Conservation (phyloP, 2,329 filamentous ascomycete genomes). For the Hypoxylon sp. region DNA sequence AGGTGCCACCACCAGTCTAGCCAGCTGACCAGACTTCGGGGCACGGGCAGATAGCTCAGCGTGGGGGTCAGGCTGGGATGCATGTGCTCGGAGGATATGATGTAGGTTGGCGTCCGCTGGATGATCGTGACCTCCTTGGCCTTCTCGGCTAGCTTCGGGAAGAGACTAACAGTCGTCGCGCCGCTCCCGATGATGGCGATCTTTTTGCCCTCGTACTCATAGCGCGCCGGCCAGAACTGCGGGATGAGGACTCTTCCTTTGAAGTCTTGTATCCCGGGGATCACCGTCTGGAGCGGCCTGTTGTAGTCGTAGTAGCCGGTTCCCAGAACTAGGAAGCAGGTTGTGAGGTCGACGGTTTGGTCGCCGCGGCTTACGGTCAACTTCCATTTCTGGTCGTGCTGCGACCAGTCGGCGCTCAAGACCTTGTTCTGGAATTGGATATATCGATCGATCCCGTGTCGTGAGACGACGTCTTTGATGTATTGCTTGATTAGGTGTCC, state of each 20-base stretch:
- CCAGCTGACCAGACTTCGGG: constrained; percentile 48
- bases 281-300: constrained; percentile 64
- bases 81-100: too few relatives aligned
- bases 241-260: constrained; percentile 65
- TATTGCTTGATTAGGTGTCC: constrained; percentile 63
- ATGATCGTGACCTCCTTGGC: constrained; percentile 79
- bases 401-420: constrained; percentile 61
- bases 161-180: constrained; percentile 79
- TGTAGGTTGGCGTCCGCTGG: constrained; percentile 78
- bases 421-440: constrained; percentile 63
- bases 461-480: constrained; percentile 58
- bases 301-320: constrained; percentile 78
- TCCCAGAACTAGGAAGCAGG: constrained; percentile 67
- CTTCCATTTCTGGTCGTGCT: constrained; percentile 64
- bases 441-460: constrained; percentile 61
- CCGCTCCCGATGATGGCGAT: constrained; percentile 79
- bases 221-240: constrained; percentile 75
- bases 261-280: constrained; percentile 76
- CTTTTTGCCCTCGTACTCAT: constrained; percentile 71
- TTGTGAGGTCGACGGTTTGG: constrained; percentile 44
- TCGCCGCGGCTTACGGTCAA: constrained; percentile 53
- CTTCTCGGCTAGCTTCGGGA: constrained; percentile 72
- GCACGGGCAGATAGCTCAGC: too few relatives aligned
- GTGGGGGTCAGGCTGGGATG: too few relatives aligned
- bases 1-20: constrained; percentile 50